Percentiles rank a stretch among this genome's conserved stretches.
Evolutionary conservation across 1,139 yeast species (phyloP).

Genomic region (Yamadazyma taylorii): DNA sequence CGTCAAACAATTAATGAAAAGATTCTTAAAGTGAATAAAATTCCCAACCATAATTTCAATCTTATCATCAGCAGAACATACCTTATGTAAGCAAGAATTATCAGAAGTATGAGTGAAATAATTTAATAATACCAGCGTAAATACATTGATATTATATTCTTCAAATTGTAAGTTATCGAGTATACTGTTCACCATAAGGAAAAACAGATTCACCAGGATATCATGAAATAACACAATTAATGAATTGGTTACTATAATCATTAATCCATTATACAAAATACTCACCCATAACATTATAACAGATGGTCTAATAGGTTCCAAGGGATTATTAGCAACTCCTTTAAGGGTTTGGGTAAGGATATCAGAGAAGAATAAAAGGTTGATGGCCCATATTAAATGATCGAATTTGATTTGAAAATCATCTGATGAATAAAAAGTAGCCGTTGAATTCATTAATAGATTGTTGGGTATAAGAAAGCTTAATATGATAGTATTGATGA

Average conservation of each 20-base stretch:
- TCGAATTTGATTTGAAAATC: conserved; percentile 21
- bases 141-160: conserved; percentile 15
- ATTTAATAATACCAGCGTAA: conserved; percentile 20
- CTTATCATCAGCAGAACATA: conserved; percentile 6
- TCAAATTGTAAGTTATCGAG: conserved; percentile 6
- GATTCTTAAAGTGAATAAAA: conserved; percentile 7
- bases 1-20: conserved; percentile 21
- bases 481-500: conserved; percentile 6
- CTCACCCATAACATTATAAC: conserved; percentile 19
- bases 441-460: conserved; percentile 20
- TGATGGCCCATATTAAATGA: conserved; percentile 22
- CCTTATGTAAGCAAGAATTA: conserved; percentile 4
- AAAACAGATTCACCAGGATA: conserved; percentile 21
- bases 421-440: conserved; percentile 14
- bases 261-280: conserved; percentile 25
- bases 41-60: conserved; percentile 6
- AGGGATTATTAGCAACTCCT: background rate
- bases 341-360: background rate
- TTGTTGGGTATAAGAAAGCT: conserved; percentile 17
- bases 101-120: conserved; percentile 17
- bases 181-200: conserved; percentile 9
- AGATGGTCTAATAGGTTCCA: conserved; percentile 2
- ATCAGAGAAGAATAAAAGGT: conserved; percentile 15
- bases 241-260: conserved; percentile 16
- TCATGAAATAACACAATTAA: conserved; percentile 24